Conservation (phyloP, 176 grass and related monocot species). For the Cenchrus purpureus region DNA sequence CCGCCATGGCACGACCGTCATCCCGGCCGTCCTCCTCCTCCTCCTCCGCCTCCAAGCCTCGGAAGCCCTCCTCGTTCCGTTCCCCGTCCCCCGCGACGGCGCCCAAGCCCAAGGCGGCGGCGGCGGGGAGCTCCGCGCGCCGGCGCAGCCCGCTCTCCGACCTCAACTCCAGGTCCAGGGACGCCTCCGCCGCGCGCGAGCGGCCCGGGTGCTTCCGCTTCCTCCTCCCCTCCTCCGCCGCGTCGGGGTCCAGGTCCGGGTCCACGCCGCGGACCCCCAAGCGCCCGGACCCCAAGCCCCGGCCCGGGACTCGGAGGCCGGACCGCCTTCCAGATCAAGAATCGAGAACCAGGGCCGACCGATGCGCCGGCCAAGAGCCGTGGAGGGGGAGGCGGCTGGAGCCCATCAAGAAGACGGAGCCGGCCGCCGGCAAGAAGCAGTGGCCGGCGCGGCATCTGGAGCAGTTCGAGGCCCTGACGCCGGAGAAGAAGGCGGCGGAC, state of each 20-base stretch:
- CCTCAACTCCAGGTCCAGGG: conserved; percentile 45
- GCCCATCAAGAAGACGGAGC: conserved; percentile 28
- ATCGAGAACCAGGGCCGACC: not conserved
- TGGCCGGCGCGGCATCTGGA: not conserved
- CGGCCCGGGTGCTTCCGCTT: conserved; percentile 59
- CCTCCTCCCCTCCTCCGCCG: conserved; percentile 45
- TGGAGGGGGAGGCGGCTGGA: not conserved
- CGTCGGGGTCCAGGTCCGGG: conserved; percentile 19
- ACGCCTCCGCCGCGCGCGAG: conserved; percentile 25
- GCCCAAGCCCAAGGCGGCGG: conserved; percentile 27
- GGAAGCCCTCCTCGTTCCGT: conserved; percentile 17
- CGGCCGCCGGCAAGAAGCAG: conserved; percentile 26
- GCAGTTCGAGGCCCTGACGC: conserved; percentile 52
- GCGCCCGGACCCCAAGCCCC: conserved; percentile 19
- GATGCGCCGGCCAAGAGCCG: not conserved
- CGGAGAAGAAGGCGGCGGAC: conserved; percentile 54
- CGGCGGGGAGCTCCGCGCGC: not conserved
- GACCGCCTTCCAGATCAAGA: conserved; percentile 39
- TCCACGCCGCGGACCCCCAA: conserved; percentile 30
- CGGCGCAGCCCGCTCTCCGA: conserved; percentile 61
- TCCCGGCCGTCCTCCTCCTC: not conserved
- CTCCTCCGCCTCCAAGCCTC: conserved; percentile 30
- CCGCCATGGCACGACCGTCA: conserved; percentile 19
- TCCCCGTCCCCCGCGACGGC: conserved; percentile 45
- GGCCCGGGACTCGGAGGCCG: not conserved